A percentile compares a stretch with the other conserved stretches of the same genome.
These are phyloP conservation scores for Kwoniella dejecticola DNA, from an alignment of 768 basidiomycete species.

Conservation along the genomic window DNA sequence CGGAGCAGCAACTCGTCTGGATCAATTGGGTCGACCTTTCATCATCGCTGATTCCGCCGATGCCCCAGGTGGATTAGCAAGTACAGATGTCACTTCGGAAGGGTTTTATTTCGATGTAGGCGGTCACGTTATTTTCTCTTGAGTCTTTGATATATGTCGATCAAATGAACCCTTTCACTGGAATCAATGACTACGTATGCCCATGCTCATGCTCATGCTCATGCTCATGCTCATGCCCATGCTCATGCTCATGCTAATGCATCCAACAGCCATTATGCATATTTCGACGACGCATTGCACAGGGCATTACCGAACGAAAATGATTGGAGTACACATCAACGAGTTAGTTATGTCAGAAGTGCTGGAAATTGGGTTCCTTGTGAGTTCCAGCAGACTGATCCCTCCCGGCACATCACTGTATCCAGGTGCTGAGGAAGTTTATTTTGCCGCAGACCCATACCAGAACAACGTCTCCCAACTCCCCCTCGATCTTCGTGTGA, in stretches of 20 bases:
- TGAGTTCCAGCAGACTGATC: constrained; percentile 29
- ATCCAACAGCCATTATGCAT: constrained; percentile 53
- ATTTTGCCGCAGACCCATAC: constrained; percentile 35
- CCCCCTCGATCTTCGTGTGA: constrained; percentile 55
- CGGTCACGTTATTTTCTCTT: constrained; percentile 58
- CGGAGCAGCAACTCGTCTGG: constrained; percentile 56
- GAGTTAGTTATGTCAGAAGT: constrained; percentile 56
- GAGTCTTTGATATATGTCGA: constrained; percentile 6
- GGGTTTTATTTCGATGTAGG: constrained; percentile 58
- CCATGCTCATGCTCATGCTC: too few species aligned
- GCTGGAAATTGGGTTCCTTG: constrained; percentile 56
- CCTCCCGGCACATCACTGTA: too few species aligned
- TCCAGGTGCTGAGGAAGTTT: too few species aligned
- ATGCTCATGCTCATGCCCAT: not conserved
- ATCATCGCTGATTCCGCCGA: constrained; percentile 51
- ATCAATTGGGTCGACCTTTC: constrained; percentile 51
- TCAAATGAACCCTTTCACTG: too few species aligned
- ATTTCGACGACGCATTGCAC: constrained; percentile 56
- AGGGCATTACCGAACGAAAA: constrained; percentile 55
- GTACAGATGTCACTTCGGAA: constrained; percentile 55
- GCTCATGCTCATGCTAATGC: not conserved
- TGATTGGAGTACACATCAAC: constrained; percentile 57
- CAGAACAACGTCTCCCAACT: constrained; percentile 57
- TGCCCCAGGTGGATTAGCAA: constrained; percentile 55
- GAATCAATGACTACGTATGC: too few species aligned